Conservation (phyloP, 164 flowering plant genomes). For the Berberis vulgaris region DNA sequence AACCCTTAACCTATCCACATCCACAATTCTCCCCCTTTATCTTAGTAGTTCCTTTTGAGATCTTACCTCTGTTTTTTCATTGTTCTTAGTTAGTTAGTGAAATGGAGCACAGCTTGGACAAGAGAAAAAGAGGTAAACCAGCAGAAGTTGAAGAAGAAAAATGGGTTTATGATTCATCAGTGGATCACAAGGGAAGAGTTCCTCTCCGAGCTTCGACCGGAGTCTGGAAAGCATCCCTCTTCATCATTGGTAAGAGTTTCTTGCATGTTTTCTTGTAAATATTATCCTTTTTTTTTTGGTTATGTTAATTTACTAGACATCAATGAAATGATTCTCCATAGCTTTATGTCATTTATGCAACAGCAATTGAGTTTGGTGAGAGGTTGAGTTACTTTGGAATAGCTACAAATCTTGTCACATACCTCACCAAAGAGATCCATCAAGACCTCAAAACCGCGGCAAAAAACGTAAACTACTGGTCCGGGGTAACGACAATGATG, state of each 20-base stretch:
- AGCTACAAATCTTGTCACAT: slow-evolving; percentile 50
- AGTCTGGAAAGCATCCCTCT: slow-evolving; percentile 52
- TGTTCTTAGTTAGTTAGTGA: background rate
- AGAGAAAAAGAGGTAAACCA: background rate
- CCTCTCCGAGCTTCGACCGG: slow-evolving; percentile 60
- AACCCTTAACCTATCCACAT: slow-evolving; percentile 1
- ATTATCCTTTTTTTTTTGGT: background rate
- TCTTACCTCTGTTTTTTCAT: background rate
- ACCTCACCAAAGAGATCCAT: slow-evolving; percentile 50
- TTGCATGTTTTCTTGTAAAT: background rate
- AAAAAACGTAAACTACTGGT: slow-evolving; percentile 51
- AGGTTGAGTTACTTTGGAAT: slow-evolving; percentile 53
- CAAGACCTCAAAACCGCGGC: slow-evolving; percentile 56
- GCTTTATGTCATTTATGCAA: slow-evolving; percentile 3
- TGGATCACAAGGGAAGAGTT: slow-evolving; percentile 42
- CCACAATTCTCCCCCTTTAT: background rate
- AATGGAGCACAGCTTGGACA: slow-evolving; percentile 13
- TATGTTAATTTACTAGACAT: background rate
- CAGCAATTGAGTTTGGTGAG: slow-evolving; percentile 68
- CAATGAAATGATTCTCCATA: background rate
- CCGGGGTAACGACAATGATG: slow-evolving; percentile 69
- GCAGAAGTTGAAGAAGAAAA: slow-evolving; percentile 21
- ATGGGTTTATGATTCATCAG: slow-evolving; percentile 55
- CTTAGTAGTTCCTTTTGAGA: background rate
- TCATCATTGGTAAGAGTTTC: slow-evolving; percentile 34